Base-by-base conservation (phyloP, 495 filamentous ascomycete genomes). In the Hyphodiscus hymeniophilus region DNA sequence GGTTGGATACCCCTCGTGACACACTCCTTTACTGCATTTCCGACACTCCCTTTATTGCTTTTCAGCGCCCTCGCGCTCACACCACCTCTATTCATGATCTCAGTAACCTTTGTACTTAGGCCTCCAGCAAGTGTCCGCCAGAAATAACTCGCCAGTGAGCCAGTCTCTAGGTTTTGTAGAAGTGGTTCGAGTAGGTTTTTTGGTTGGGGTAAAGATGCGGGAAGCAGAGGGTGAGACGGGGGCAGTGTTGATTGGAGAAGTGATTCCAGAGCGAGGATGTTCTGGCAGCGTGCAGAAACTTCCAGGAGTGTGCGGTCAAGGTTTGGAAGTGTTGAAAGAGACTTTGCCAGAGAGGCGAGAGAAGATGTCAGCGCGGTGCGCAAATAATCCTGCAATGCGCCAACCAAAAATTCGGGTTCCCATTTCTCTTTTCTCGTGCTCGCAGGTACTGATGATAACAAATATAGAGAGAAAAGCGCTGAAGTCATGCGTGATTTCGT, bases 81-180 rank as follows among this genome's bases (percentile, higher is more conserved):
- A 2, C 90, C 90, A 1, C 94, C 92, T 47, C 85, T 77, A 31
- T 70, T 73, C 15, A 91, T 55, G 35, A 97, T 86, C 51, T 97
- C 90, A 57, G 85, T 79, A 1, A 95, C 87, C 7, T 89, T 79
- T 2, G 77, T 63, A 12, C 84, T 78, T 42, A 97, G 75, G 32
- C 77, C 80, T 0, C 84, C 80, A 0, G 92, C 92, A 50, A 97
- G 74, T 13, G 80, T 81, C 21, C 92, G 74, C 85, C 91, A 97
- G 68, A 94, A 98, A 56, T 88, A 90, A 0, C 87, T 92, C 4
- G 87, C 79, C 17, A 99, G 68, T 0, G 86, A 90, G 0, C 84
- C 76, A 0, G 89, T 95, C 61, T 99, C 92, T 15, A 99, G 74
- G 20, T 82, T 71, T n/a, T 71, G 64, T 32, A 95, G 72, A 2